Evolutionary conservation across 2,329 filamentous ascomycete genomes (phyloP).

Genomic region (Pestalotiopsis sp.): DNA sequence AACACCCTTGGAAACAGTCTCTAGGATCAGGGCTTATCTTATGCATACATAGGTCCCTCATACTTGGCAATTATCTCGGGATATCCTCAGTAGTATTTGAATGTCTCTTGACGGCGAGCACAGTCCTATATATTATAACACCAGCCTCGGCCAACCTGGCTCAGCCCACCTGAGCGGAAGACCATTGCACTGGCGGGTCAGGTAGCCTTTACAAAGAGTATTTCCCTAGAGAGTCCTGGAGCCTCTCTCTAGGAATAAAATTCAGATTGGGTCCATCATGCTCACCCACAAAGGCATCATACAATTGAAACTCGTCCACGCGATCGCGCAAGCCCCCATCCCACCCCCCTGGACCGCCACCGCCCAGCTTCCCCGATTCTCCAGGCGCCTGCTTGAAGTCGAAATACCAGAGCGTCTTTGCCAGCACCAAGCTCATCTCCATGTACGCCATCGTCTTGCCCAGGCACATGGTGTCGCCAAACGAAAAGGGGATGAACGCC

Average conservation of each 20-base stretch:
- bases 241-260: not conserved
- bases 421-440: constrained; percentile 21
- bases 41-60: too few relatives aligned
- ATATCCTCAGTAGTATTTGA: too few relatives aligned
- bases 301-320: not conserved
- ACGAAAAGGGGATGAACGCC: constrained; percentile 34
- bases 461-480: constrained; percentile 38
- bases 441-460: constrained; percentile 30
- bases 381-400: constrained; percentile 14
- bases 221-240: too few relatives aligned
- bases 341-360: not conserved
- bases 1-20: too few relatives aligned
- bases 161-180: too few relatives aligned
- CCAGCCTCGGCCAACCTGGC: too few relatives aligned
- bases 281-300: not conserved
- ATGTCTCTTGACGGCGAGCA: too few relatives aligned
- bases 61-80: too few relatives aligned
- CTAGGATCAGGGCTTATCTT: too few relatives aligned
- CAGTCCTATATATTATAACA: too few relatives aligned
- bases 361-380: not conserved
- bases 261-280: not conserved
- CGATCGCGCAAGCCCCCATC: not conserved
- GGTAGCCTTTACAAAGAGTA: too few relatives aligned
- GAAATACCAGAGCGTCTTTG: constrained; percentile 21
- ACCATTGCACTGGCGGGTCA: too few relatives aligned